Evolutionary conservation across 2,329 filamentous ascomycete genomes (phyloP), one percentile per base, ranked within the genome.

Genomic region (Paramyrothecium sp.): DNA sequence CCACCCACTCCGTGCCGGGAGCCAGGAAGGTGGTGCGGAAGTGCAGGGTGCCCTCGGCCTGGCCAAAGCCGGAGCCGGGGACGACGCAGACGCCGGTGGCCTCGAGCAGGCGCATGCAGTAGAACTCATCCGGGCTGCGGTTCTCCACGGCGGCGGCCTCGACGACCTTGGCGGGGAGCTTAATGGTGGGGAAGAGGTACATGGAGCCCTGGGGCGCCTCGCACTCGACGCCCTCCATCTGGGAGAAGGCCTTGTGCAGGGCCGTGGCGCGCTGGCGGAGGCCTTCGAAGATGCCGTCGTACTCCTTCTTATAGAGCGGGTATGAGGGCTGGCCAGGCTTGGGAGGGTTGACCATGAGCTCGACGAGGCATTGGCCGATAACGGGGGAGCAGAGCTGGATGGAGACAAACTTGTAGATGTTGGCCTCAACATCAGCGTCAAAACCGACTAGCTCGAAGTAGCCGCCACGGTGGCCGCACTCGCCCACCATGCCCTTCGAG

Each of bases 371-470:
- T 82, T 99, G 95, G 59, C 93, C 94, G 64, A 97, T 85, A 67
- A 99, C 95, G 23, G 95, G 94, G 53, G 95, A 89, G 78, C 95
- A 99, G 64, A 99, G 88, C 79, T 91, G 94, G 79, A 99, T 98
- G 73, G 90, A 95, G 70, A 98, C 90, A 73, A 97, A 97, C 81
- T 99, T 99, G 87, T 98, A 98, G 75, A 99, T 93, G 80, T 98
- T 89, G 63, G 89, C 91, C 70, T 91, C 89, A 63, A 99, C 95
- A 69, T 90, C 82, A 12, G 85, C 77, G 72, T 96, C 87, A 74
- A 99, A 97, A 65, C 91, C 91, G 58, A 93, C 86, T 57, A 99
- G 87, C 82, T 99, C 95, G 71, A 98, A 98, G 83, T 96, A 99
- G 55, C 95, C 95, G 66, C 94, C 95, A 62, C 95, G 91, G 80